Evolutionary conservation across 257 asterid species (phyloP).

Genomic region (Knoxia roxburghii): DNA sequence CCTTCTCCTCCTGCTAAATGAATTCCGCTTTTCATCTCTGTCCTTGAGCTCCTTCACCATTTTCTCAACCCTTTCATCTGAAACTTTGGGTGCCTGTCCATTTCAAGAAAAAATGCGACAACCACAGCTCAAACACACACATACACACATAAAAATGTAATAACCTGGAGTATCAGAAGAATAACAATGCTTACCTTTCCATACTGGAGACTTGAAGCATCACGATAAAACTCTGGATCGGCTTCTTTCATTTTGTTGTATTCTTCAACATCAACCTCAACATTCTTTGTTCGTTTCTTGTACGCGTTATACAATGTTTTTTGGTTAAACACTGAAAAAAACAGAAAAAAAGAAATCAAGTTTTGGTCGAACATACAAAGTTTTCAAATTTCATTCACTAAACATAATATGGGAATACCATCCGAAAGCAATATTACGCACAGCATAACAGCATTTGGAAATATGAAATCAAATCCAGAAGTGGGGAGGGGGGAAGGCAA

Average conservation of each 20-base stretch:
- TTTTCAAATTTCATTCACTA: background rate
- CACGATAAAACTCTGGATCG: constrained; percentile 92
- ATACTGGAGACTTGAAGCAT: constrained; percentile 96
- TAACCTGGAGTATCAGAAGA: background rate
- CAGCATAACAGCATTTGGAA: background rate
- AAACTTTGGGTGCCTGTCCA: constrained; percentile 61
- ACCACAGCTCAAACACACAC: no score
- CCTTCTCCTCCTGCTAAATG: constrained; percentile 95
- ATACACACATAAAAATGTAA: background rate
- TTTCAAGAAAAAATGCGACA: background rate
- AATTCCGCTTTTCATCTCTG: constrained; percentile 67
- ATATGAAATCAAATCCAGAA: no score
- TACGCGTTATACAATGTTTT: constrained; percentile 73
- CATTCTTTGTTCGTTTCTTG: constrained; percentile 74
- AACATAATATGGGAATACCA: background rate
- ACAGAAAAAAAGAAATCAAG: background rate
- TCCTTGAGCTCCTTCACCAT: constrained; percentile 90
- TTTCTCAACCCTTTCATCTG: constrained; percentile 72
- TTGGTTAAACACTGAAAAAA: constrained; percentile 72
- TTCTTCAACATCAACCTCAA: constrained; percentile 62
- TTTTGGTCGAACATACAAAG: background rate
- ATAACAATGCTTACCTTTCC: constrained; percentile 53
- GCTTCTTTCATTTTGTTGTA: constrained; percentile 75
- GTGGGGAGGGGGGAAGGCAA: no score
- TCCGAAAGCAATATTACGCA: background rate